Conservation (phyloP, 1,284 basidiomycete genomes). For the Leccinum solheimii region DNA sequence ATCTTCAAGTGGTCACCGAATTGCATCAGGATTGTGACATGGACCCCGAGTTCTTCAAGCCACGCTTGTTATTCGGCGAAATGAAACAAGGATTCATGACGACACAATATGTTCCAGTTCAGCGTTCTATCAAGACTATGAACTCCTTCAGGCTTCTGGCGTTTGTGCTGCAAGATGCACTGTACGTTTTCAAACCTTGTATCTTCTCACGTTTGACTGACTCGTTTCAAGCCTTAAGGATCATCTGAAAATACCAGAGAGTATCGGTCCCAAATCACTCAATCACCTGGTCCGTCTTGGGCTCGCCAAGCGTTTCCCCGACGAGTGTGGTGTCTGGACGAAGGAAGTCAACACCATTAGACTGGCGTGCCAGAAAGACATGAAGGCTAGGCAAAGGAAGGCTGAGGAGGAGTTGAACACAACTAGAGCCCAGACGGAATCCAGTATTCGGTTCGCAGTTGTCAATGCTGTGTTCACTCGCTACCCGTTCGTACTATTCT, state of each 20-base stretch:
- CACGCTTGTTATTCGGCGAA: constrained; percentile 37
- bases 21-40: constrained; percentile 24
- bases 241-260: constrained; percentile 31
- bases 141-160: constrained; percentile 5
- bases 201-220: constrained; percentile 2
- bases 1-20: constrained; percentile 10
- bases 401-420: constrained; percentile 13
- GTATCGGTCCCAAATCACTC: constrained; percentile 32
- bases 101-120: constrained; percentile 25
- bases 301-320: constrained; percentile 34
- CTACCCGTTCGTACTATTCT: constrained; percentile 28
- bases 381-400: constrained; percentile 13
- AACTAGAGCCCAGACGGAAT: constrained; percentile 15
- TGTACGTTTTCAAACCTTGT: constrained; percentile 18
- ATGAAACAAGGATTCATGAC: constrained; percentile 38
- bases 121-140: constrained; percentile 9
- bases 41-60: constrained; percentile 27
- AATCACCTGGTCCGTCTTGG: constrained; percentile 35
- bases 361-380: constrained; percentile 3
- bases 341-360: constrained; percentile 18
- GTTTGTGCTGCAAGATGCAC: constrained; percentile 21
- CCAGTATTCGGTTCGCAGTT: constrained; percentile 29
- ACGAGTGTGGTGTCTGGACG: constrained; percentile 29
- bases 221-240: constrained; percentile 26
- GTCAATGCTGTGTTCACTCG: constrained; percentile 26